Evolutionary conservation across 768 basidiomycete genomes (phyloP).

Genomic region (Macrocybe gigantea): DNA sequence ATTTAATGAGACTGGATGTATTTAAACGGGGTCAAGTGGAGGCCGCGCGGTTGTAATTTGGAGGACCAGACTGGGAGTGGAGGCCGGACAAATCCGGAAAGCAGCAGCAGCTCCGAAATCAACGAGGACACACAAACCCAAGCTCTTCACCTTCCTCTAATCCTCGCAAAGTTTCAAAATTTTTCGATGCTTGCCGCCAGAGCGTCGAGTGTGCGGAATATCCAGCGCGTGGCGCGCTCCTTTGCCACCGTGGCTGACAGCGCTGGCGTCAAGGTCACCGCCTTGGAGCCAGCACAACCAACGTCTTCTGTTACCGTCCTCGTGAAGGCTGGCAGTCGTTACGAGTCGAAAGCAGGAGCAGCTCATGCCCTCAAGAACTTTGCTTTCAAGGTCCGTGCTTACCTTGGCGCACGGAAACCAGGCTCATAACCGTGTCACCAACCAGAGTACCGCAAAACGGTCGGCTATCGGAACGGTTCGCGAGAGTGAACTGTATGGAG

Average conservation of each 20-base stretch:
- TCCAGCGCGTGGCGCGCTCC: conserved; percentile 55
- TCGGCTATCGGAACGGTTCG: conserved; percentile 88
- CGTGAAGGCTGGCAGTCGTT: conserved; percentile 89
- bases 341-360: conserved; percentile 82
- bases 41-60: too few relatives aligned
- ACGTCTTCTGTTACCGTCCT: conserved; percentile 85
- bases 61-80: not conserved
- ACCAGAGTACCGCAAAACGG: conserved; percentile 76
- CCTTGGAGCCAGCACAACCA: conserved; percentile 76
- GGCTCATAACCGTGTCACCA: not conserved
- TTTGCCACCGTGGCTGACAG: conserved; percentile 83
- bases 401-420: not conserved
- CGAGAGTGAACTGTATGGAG: conserved; percentile 91
- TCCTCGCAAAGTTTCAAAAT: conserved; percentile 9
- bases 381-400: conserved; percentile 85
- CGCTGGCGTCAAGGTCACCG: conserved; percentile 80
- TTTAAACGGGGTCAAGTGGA: too few relatives aligned
- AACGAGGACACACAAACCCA: conserved; percentile 13
- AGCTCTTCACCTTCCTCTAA: conserved; percentile 14
- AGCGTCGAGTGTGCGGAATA: conserved; percentile 50
- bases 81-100: conserved; percentile 16
- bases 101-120: conserved; percentile 13
- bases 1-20: too few relatives aligned
- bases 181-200: conserved; percentile 55
- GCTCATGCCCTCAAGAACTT: conserved; percentile 97